Evolutionary conservation across 306 rosid species (phyloP), one percentile per base, ranked within the genome.

Genomic region (Canavalia ensiformis): DNA sequence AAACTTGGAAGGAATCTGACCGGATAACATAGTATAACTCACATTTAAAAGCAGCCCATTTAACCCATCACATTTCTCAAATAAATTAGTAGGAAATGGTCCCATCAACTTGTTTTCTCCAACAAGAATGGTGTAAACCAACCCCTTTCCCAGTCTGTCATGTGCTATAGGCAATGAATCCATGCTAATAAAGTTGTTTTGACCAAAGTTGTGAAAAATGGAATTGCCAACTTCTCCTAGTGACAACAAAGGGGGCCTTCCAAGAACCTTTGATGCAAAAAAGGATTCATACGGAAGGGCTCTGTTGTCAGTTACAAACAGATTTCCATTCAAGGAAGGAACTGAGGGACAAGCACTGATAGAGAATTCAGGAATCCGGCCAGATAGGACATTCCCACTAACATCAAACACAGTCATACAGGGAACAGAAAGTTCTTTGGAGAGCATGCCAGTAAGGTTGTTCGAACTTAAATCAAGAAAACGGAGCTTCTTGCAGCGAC

Each of bases 371-470:
- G 97, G 94, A 76, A 93, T 78, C 12, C 83, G 42, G 29, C 97
- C 97, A 28, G 87, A 80, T 63, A 93, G 79, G 50, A 52, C 3
- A 71, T 93, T 93, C 65, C 81, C 88, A 42, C 97, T 91, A 81
- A 93, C 78, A 87, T 93, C 97, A 86, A 91, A 88, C 86, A 90
- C 78, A 30, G 85, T 79, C 96, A 91, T 91, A 62, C 94, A 91
- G 2, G 94, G 93, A 77, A 88, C 92, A 34, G 64, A 82, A 80
- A 93, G 91, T 46, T 79, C 87, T 44, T 78, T 72, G 42, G 63
- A 51, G 35, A 93, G 90, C 86, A 64, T 83, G 28, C 97, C 97
- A n/a, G 90, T 77, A 64, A 93, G 90, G 83, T 75, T 83, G 85
- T 90, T 93, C 0, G 83, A 81, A 86, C 97, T 86, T 10, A 93